Evolutionary conservation across 305 asterid species (phyloP), one percentile per base, ranked within the genome.

Genomic region (Striga hermonthica): DNA sequence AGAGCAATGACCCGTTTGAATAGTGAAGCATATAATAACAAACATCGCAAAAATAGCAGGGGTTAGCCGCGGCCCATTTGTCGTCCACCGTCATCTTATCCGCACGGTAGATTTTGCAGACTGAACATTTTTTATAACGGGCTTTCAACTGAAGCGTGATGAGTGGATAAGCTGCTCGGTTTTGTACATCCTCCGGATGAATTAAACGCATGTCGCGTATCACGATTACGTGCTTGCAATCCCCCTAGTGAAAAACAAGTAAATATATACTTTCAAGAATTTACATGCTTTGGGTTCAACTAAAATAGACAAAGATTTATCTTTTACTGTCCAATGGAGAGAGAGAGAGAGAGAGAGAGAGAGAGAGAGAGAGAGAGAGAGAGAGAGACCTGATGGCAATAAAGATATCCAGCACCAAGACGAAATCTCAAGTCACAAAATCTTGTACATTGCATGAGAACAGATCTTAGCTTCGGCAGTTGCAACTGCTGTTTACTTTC

Each of bases 11-110:
- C 7, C 89, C 89, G 59, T 85, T 48, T 41, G 64, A 82, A 72
- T 93, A 90, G 79, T 92, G 97, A 58, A 86, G 96, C 97, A 92
- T 84, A 76, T 87, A 92, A 81, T 86, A 92, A 78, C 98, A 92
- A 68, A 83, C 77, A 65, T 82, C 87, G 70, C 98, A 92, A 75
- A 92, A 90, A 57, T 87, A 86, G 72, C 95, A 86, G 31, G 98
- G 97, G 74, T 90, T 84, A 48, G 78, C 81, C 7, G 80, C 44
- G 0, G 96, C 88, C 97, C 95, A 92, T 73, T 86, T 92, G 76
- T 92, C 97, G 38, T 87, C 97, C 54, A 89, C 82, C 0, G 97
- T 92, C 63, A 87, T 71, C 81, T 86, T 90, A 6, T 77, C 80
- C 3, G 98, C 98, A 76, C 74, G 72, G 66, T 79, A 87, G 35